A percentile compares a stretch with the other conserved stretches of the same genome.
Evolutionary conservation across 768 basidiomycete genomes (phyloP).

Genomic region (Macrolepiota fuliginosa): DNA sequence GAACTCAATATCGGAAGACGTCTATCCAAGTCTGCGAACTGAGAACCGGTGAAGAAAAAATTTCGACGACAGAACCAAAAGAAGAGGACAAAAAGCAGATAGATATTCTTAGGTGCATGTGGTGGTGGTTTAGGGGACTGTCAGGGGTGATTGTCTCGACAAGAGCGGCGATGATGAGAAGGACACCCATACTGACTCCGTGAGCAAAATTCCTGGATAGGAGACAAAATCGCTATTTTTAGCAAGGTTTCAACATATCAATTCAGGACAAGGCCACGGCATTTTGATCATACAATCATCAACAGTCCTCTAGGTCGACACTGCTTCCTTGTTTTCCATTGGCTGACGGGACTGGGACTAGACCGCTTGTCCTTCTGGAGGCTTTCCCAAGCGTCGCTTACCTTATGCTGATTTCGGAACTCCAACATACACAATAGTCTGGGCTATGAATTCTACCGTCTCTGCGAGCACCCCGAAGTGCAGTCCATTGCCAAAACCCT

Average conservation of each 20-base stretch:
- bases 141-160: constrained; percentile 2
- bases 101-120: neutral
- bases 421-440: neutral
- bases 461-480: neutral
- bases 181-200: neutral
- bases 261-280: neutral
- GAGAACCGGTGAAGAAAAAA: neutral
- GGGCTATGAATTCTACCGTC: neutral
- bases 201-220: neutral
- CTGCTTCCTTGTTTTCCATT: neutral
- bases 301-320: neutral
- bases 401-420: neutral
- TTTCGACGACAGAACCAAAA: neutral
- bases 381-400: neutral
- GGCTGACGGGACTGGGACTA: neutral
- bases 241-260: constrained; percentile 3
- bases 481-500: neutral
- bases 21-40: neutral
- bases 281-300: neutral
- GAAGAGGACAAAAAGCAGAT: neutral
- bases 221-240: neutral
- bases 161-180: constrained; percentile 7
- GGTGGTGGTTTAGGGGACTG: neutral
- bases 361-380: neutral
- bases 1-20: neutral